Evolutionary conservation across 2,329 filamentous ascomycete genomes (phyloP), one percentile per base, ranked within the genome.

Genomic region (Coniochaeta sp.): DNA sequence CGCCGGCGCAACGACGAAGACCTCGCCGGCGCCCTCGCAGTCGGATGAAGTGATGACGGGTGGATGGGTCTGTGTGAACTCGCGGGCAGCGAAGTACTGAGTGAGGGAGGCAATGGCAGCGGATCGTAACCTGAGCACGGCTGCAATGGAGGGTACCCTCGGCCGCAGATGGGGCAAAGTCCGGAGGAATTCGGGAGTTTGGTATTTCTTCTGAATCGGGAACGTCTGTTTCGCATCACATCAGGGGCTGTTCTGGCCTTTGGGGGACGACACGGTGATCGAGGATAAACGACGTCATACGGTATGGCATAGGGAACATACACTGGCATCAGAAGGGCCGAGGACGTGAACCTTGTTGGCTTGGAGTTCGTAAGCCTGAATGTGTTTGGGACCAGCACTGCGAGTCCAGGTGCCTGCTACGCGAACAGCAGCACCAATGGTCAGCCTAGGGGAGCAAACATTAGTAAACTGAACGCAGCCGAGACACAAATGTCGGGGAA

Each of bases 41-140:
- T 99, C 95, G 0, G 93, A 96, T 0, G 93, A 97, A 1, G 95
- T 98, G 69, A 99, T 90, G 68, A 98, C 87, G 5, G 95, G 95
- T 4, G 95, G 91, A 67, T 98, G 93, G 8, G 90, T 91, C 74
- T 98, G 89, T 61, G 90, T 82, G 68, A 90, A 93, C 60, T 85
- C 81, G 62, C 85, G 81, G 28, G 79, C 75, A 55, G 83, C 81
- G 74, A 98, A 97, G 74, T 92, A 93, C 55, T 82, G 82, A 59
- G 86, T 90, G 50, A 96, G 73, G 55, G 87, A 82, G 57, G 87
- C 84, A 64, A 92, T 89, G 66, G 88, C 82, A 65, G 93, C 86
- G 33, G 93, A 98, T 64, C 95, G 86, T 62, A 98, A 82, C 55
- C 91, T 88, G 56, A 96, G 79, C 62, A 97, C 77, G 47, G 91